Evolutionary conservation across 305 asterid genomes (phyloP), one percentile per base, ranked within the genome.

Genomic region (Fraxinus baroniana): DNA sequence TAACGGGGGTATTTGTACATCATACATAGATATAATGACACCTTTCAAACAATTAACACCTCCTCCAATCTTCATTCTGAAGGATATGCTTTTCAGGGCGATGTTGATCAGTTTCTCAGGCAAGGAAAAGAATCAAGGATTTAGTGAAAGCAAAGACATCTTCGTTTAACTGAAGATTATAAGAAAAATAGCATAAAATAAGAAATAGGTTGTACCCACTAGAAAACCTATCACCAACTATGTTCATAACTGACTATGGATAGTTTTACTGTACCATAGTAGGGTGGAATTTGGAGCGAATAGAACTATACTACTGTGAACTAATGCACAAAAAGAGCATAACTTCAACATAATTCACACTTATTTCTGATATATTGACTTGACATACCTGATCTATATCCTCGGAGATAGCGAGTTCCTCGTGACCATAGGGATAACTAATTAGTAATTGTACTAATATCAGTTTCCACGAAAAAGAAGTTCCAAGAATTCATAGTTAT

Each of bases 341-440:
- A 17, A 55, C 18, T 3, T 55, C 24, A 5, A 15, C 7, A 55
- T 17, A 55, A 17, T 52, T 52, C 22, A 52, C 64, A 52, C 22
- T 10, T 17, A 17, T 52, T 52, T n/a, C 64, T 52, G 64, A 55
- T 55, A 55, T 17, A 55, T 55, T 17, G 64, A 55, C 64, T 55
- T 55, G 22, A 55, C 64, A 74, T 86, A 96, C 99, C 98, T 94
- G 98, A 88, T 96, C 99, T 35, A 93, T 89, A 78, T 96, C 98
- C 87, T 96, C 99, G 84, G 94, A 94, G 35, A 90, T 77, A 77
- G 98, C 93, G 85, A 94, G 99, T 89, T 96, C 99, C 91, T 93
- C 97, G n/a, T 94, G 99, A 37, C 99, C 99, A 83, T 94, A 94
- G 5, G 99, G 99, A 84, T 94, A 93, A 73, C 97, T 95, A 86